Conservation (phyloP, 805 yeast genomes). For the Starmerella geochares region DNA sequence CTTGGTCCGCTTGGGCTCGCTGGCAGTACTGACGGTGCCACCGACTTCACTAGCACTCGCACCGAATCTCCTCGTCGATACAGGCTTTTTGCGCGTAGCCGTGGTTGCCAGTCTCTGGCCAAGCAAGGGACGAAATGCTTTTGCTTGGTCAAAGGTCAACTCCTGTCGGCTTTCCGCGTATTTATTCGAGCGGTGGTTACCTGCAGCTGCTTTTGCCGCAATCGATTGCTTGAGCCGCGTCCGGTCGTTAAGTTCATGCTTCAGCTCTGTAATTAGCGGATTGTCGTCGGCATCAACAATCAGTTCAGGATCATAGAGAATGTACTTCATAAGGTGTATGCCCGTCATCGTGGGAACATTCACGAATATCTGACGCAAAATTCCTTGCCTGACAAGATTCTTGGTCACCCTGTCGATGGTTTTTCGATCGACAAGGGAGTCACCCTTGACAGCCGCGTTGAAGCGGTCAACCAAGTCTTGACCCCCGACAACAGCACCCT, state of each 20-base stretch:
- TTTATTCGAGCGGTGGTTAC: slow-evolving; percentile 5
- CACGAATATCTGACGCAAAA: slow-evolving; percentile 27
- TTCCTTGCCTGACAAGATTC: slow-evolving; percentile 31
- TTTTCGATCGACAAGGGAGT: slow-evolving; percentile 43
- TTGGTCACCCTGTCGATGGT: slow-evolving; percentile 42
- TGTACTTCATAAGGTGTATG: slow-evolving; percentile 18
- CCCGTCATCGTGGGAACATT: slow-evolving; percentile 24
- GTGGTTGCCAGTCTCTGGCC: not conserved
- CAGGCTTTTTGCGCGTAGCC: not conserved
- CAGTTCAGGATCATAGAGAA: slow-evolving; percentile 27
- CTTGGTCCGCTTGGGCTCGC: not conserved
- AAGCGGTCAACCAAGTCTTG: slow-evolving; percentile 35
- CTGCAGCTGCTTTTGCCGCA: slow-evolving; percentile 14
- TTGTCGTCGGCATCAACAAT: slow-evolving; percentile 23
- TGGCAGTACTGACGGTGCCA: not conserved
- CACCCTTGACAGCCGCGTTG: slow-evolving; percentile 30
- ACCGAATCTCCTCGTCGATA: slow-evolving; percentile 11
- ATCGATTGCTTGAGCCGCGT: slow-evolving; percentile 3
- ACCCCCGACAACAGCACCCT: slow-evolving; percentile 42
- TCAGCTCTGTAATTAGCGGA: slow-evolving; percentile 22
- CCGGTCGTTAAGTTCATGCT: slow-evolving; percentile 17
- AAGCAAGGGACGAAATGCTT: slow-evolving; percentile 7
- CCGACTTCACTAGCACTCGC: slow-evolving; percentile 23
- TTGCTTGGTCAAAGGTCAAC: slow-evolving; percentile 14
- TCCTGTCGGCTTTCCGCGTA: not conserved